Conservation (phyloP, 805 yeast genomes). For the Teunomyces stri region DNA sequence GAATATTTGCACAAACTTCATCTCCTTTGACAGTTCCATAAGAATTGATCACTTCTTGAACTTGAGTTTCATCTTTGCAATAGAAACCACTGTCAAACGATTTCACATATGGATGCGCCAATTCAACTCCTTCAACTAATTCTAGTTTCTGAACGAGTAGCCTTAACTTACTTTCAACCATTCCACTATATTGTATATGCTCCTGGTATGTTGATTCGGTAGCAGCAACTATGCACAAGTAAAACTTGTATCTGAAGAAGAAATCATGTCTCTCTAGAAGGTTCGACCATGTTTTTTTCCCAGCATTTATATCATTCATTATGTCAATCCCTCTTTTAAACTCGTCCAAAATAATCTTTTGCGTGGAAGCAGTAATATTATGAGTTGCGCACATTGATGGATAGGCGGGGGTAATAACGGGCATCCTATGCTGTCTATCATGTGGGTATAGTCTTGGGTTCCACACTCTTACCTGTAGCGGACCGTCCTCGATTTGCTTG, state of each 20-base stretch:
- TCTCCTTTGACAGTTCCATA: slow-evolving; percentile 64
- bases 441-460: slow-evolving; percentile 88
- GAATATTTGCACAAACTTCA: slow-evolving; percentile 24
- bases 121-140: slow-evolving; percentile 63
- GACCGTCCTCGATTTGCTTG: slow-evolving; percentile 95
- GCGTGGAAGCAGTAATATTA: slow-evolving; percentile 87
- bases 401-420: slow-evolving; percentile 96
- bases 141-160: slow-evolving; percentile 82
- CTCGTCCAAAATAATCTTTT: slow-evolving; percentile 76
- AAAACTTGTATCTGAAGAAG: slow-evolving; percentile 81
- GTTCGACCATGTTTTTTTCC: slow-evolving; percentile 69
- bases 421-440: slow-evolving; percentile 92
- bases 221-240: slow-evolving; percentile 76
- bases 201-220: slow-evolving; percentile 75
- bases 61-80: slow-evolving; percentile 37
- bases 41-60: slow-evolving; percentile 54
- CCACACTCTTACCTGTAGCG: slow-evolving; percentile 94
- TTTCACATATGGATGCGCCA: slow-evolving; percentile 90
- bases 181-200: slow-evolving; percentile 87
- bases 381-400: slow-evolving; percentile 99
- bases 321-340: slow-evolving; percentile 71
- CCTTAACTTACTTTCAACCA: slow-evolving; percentile 86
- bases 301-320: slow-evolving; percentile 63
- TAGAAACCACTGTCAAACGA: slow-evolving; percentile 57
- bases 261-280: slow-evolving; percentile 78